Conservation (phyloP, 306 rosid species). For the Sicyos baderoa region DNA sequence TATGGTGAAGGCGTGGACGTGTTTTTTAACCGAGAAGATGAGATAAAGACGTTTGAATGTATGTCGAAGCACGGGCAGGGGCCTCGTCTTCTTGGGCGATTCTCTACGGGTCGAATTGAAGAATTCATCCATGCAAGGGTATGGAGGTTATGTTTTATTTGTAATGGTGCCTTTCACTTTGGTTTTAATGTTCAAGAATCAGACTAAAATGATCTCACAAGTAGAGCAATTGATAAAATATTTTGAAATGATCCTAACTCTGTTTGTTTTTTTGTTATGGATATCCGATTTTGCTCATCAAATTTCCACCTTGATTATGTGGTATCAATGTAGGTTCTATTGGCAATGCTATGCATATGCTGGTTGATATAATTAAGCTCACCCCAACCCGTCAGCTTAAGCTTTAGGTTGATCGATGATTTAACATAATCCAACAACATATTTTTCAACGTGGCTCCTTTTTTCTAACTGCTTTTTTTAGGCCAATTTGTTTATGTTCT, state of each 20-base stretch:
- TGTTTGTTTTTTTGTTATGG: neutral
- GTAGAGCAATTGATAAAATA: neutral
- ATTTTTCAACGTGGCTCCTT: neutral
- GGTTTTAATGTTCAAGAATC: neutral
- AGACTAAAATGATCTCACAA: neutral
- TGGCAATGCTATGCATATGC: no score
- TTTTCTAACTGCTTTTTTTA: neutral
- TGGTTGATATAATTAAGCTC: no score
- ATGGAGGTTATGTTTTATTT: slow-evolving; percentile 5
- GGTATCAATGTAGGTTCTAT: neutral
- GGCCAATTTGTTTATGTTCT: no score
- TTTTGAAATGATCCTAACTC: neutral
- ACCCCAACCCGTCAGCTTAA: no score
- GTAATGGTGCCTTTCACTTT: neutral
- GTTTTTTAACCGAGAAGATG: slow-evolving; percentile 57
- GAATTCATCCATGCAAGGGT: slow-evolving; percentile 87
- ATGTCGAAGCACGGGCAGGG: slow-evolving; percentile 80
- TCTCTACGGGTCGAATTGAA: slow-evolving; percentile 71
- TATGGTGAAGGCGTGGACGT: slow-evolving; percentile 77
- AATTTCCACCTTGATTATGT: neutral
- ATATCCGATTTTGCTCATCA: neutral
- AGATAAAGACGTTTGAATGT: slow-evolving; percentile 63
- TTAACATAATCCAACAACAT: neutral
- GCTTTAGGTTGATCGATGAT: no score
- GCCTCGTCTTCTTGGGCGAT: slow-evolving; percentile 65